Evolutionary conservation across 352 stramenopile genomes (phyloP), one percentile per base, ranked within the genome.

Genomic region (Phytophthora pini): DNA sequence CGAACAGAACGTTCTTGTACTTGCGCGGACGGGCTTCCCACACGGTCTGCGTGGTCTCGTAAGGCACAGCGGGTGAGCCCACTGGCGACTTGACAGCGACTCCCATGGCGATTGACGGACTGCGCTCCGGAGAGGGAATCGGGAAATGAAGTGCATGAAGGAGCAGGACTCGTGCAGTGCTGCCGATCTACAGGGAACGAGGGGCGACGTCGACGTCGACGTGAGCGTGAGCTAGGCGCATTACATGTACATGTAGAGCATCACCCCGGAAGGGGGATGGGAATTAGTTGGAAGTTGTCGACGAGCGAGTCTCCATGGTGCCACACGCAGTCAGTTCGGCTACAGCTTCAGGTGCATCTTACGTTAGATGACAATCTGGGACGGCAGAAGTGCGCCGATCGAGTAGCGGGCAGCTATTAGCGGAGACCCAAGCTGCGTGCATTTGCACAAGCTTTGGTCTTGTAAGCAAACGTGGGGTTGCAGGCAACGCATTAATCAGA

Each of bases 1-100:
- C 62, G 43, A 89, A 54, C 31, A 92, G 48, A 27, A 90, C 60
- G 56, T 69, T 90, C 65, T 84, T 81, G 68, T 83, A 89, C 63
- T 88, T 85, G 63, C 69, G 65, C 2, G 76, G 70, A 3, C 77
- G 76, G 9, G 57, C 58, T 31, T 87, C 80, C 78, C 79, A 88
- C 40, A 88, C n/a, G 4, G 65, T 72, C 26, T 72, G 52, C 2
- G 55, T 29, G 11, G 53, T 24, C 32, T 67, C 61, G 13, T 72
- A 70, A 48, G 54, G 52, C 10, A 61, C 55, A 2, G 56, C 54
- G 2, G 68, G 68, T 8, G 64, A 77, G 12, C 31, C 56, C 39
- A 46, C 22, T 3, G 68, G 68, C 46, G 68, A 77, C 68, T 77
- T 73, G 63, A 70, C 1, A 7, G 41, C 22, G 39, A 62, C 63